Conservation (phyloP, 331 rosid species). For the Cydonia oblonga region DNA sequence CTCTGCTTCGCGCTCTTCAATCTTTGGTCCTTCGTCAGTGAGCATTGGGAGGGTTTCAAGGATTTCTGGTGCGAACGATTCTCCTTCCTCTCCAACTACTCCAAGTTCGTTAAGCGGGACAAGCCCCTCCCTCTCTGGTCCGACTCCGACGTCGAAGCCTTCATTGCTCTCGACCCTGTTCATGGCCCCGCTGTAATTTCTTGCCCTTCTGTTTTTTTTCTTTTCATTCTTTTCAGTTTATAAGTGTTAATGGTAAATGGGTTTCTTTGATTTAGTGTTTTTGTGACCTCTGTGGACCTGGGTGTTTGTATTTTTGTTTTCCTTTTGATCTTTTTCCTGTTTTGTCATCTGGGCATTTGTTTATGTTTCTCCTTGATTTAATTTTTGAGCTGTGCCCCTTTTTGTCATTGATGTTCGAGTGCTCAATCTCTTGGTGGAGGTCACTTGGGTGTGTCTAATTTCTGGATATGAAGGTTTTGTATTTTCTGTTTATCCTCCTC, state of each 20-base stretch:
- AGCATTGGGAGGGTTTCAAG: slow-evolving; percentile 45
- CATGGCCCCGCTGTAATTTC: slow-evolving; percentile 55
- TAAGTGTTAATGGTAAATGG: not conserved
- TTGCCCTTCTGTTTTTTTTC: not conserved
- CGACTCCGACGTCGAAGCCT: slow-evolving; percentile 51
- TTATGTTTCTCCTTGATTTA: not conserved
- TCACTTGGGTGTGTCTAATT: not conserved
- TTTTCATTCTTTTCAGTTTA: not conserved
- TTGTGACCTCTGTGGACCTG: not conserved
- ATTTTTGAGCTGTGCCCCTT: not conserved
- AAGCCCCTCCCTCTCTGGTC: slow-evolving; percentile 61
- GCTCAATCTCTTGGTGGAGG: too few relatives aligned
- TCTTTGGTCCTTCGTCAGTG: slow-evolving; percentile 23
- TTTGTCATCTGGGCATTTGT: not conserved
- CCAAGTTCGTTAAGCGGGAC: slow-evolving; percentile 46
- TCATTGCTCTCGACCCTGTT: slow-evolving; percentile 67
- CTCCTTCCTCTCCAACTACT: slow-evolving; percentile 45
- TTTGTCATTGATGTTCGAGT: not conserved
- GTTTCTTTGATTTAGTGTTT: not conserved
- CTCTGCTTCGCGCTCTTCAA: too few relatives aligned
- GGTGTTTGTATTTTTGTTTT: not conserved
- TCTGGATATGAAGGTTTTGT: not conserved
- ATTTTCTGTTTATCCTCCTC: not conserved
- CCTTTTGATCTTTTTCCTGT: not conserved
- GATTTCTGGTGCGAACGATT: slow-evolving; percentile 60